A percentile compares a stretch with the other conserved stretches of the same genome.
Conservation (phyloP, 164 flowering plant species). For the Houttuynia cordata region DNA sequence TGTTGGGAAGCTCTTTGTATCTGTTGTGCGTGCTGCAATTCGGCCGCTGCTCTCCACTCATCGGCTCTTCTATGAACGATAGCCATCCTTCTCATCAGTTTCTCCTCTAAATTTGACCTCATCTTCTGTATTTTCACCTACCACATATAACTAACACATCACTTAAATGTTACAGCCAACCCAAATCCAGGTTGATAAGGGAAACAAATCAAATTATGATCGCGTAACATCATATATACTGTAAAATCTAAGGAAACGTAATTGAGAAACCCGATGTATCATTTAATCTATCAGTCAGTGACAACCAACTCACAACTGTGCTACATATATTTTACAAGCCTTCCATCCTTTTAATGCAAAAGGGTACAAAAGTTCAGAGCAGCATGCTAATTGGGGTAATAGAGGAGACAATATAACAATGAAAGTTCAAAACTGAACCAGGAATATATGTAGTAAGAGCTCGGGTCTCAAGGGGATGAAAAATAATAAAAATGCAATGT, state of each 20-base stretch:
- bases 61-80: conserved; percentile 76
- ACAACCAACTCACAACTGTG: too few relatives aligned
- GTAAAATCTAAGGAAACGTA: too few relatives aligned
- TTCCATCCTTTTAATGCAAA: too few relatives aligned
- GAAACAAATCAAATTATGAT: background rate
- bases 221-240: background rate
- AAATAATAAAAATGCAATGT: background rate
- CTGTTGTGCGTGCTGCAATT: conserved; percentile 58
- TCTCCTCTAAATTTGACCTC: conserved; percentile 83
- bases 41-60: conserved; percentile 64
- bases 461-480: conserved; percentile 13
- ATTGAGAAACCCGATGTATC: too few relatives aligned
- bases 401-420: background rate
- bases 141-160: background rate
- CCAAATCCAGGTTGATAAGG: background rate
- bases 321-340: too few relatives aligned
- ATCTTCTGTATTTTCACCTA: conserved; percentile 90
- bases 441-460: background rate
- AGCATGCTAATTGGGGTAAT: background rate
- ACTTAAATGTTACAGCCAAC: background rate
- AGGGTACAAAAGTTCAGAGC: too few relatives aligned
- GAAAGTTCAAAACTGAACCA: background rate
- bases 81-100: conserved; percentile 81
- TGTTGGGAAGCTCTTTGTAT: conserved; percentile 33
- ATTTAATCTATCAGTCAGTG: too few relatives aligned